Conservation (phyloP, 2,329 filamentous ascomycete genomes). For the Hawksworthiomyces lignivorus region DNA sequence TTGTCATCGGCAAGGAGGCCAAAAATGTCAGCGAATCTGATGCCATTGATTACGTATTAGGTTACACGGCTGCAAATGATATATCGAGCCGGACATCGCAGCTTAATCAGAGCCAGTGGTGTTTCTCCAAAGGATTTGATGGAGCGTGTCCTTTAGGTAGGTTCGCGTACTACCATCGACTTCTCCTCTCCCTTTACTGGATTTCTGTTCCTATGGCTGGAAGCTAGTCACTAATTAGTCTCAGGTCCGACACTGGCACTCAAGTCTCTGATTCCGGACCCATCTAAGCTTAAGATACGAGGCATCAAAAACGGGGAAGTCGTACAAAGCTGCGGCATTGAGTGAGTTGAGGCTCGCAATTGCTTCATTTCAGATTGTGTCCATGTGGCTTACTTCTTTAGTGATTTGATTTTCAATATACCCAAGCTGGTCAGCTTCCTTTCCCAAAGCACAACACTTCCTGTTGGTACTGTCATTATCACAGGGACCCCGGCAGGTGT, state of each 20-base stretch:
- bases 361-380: too few species aligned
- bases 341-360: too few species aligned
- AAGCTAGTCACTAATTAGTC: too few species aligned
- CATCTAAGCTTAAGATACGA: slow-evolving; percentile 30
- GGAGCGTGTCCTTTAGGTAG: slow-evolving; percentile 47
- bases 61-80: slow-evolving; percentile 34
- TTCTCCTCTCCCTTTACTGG: too few species aligned
- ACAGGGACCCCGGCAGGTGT: slow-evolving; percentile 37
- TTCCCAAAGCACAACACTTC: slow-evolving; percentile 36
- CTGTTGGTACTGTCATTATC: slow-evolving; percentile 31
- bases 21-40: slow-evolving; percentile 50
- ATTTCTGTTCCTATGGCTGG: too few species aligned
- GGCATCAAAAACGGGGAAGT: slow-evolving; percentile 36
- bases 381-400: too few species aligned
- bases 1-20: slow-evolving; percentile 43
- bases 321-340: slow-evolving; percentile 10
- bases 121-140: slow-evolving; percentile 53
- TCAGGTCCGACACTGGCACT: slow-evolving; percentile 44
- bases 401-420: slow-evolving; percentile 47
- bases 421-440: slow-evolving; percentile 34
- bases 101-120: slow-evolving; percentile 46
- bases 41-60: slow-evolving; percentile 52
- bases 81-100: slow-evolving; percentile 52
- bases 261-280: slow-evolving; percentile 32
- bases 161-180: too few species aligned